A percentile compares a stretch with the other conserved stretches of the same genome.
Conservation (phyloP, 148 eudicot genomes). For the Vaccinium corymbosum region DNA sequence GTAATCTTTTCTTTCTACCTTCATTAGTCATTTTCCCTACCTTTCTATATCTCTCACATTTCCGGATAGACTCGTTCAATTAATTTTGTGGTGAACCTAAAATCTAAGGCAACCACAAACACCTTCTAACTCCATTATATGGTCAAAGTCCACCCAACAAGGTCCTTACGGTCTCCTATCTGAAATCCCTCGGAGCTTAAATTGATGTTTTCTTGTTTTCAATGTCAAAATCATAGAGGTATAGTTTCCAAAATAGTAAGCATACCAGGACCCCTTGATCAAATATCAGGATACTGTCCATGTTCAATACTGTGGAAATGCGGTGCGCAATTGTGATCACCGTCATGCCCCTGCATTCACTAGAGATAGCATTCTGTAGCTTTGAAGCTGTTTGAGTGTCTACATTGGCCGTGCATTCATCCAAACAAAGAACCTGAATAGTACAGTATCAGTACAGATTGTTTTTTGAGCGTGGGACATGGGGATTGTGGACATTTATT, state of each 20-base stretch:
- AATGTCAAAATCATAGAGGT: not conserved
- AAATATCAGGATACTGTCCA: conserved; percentile 78
- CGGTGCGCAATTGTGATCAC: conserved; percentile 95
- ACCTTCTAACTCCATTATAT: not conserved
- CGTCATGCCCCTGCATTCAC: conserved; percentile 74
- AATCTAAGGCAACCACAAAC: too few relatives aligned
- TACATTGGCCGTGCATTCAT: conserved; percentile 95
- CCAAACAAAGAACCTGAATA: conserved; percentile 79
- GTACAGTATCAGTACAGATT: not conserved
- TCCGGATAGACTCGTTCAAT: not conserved
- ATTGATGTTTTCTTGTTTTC: not conserved
- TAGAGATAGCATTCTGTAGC: conserved; percentile 68
- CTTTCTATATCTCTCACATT: not conserved
- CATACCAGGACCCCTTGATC: conserved; percentile 89
- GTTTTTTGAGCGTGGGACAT: not conserved
- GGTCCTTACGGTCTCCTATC: not conserved
- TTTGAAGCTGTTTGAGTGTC: conserved; percentile 79
- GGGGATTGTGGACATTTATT: not conserved
- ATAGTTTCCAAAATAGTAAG: conserved; percentile 5
- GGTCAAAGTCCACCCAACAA: not conserved
- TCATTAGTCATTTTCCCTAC: not conserved
- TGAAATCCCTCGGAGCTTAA: not conserved
- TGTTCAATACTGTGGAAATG: conserved; percentile 75
- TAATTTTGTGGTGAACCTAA: not conserved
- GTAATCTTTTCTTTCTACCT: not conserved